Conservation (phyloP, 208 protist genomes). For the Wallacemonas collosoma region DNA sequence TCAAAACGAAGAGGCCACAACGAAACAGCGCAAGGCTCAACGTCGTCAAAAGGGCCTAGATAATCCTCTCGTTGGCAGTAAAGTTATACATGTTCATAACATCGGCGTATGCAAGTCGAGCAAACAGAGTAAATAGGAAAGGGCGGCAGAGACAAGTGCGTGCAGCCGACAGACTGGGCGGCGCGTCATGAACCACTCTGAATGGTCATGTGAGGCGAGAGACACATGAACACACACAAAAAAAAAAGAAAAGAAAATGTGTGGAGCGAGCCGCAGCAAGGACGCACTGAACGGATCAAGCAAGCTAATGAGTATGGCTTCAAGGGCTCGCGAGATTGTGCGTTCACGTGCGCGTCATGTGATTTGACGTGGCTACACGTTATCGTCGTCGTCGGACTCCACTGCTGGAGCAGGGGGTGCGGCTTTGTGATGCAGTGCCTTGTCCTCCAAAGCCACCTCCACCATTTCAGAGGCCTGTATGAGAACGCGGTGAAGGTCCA, state of each 20-base stretch:
- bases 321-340: too few species aligned
- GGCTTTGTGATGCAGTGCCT: neutral
- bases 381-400: neutral
- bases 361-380: too few species aligned
- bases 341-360: too few species aligned
- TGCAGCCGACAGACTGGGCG: neutral
- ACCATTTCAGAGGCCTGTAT: neutral
- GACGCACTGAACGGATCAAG: too few species aligned
- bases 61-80: too few species aligned
- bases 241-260: neutral
- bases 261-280: neutral
- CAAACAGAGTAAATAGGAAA: neutral
- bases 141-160: neutral
- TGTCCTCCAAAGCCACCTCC: neutral
- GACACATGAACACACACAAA: neutral
- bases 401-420: neutral
- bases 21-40: too few species aligned
- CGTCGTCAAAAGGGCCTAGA: too few species aligned
- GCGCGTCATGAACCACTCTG: neutral
- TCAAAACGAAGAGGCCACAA: too few species aligned
- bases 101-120: neutral
- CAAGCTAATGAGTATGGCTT: too few species aligned
- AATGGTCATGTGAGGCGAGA: neutral
- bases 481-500: conserved; percentile 7
- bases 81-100: too few species aligned